Base-by-base conservation (phyloP, 192 early-diverging fungal species). In the Geranomyces michiganensis region DNA sequence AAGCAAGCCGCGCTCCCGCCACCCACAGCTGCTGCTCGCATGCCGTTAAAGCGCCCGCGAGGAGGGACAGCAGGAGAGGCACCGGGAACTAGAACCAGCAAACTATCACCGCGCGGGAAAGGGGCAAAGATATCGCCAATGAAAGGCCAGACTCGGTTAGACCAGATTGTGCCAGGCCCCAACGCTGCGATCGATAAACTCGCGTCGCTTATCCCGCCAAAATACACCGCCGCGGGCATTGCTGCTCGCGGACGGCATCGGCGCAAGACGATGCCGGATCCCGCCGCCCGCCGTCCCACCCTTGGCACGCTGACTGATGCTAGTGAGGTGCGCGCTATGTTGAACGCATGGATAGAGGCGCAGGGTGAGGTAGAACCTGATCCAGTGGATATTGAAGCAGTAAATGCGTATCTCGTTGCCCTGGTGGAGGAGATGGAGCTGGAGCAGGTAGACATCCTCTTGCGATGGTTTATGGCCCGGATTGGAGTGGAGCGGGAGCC, bases 341-440 rank as follows among this genome's bases (percentile, higher is more conserved):
- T 72, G 5, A 21, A 33, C 13, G 44, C 19, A 17, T 72, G 70
- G 70, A 33, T 72, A 8, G 29, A 44, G 4, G 19, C 51, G 21
- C 19, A 31, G 9, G 21, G 10, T 22, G 33, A 24, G 0, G 13
- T 13, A n/a, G 49, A 32, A 26, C 71, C 71, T 15, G 43, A 36
- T 0, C 49, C 22, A 19, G 71, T 33, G 7, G 71, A 73, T 66
- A 44, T 73, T 12, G 27, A 22, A 5, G 71, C 46, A 21, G n/a
- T 66, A 9, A 27, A 30, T 21, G 36, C 6, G 24, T 73, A 56
- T 31, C 13, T 73, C 2, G 26, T 17, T 13, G n/a, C 29, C 0
- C 64, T 73, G 26, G 33, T 73, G 10, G 36, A 65, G 31, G 62
- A 66, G 19, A 43, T 73, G 64, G 51, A 73, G 36, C 29, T 73